Conservation (phyloP, 2,329 filamentous ascomycete genomes). For the Trichoderma brevicompactum region DNA sequence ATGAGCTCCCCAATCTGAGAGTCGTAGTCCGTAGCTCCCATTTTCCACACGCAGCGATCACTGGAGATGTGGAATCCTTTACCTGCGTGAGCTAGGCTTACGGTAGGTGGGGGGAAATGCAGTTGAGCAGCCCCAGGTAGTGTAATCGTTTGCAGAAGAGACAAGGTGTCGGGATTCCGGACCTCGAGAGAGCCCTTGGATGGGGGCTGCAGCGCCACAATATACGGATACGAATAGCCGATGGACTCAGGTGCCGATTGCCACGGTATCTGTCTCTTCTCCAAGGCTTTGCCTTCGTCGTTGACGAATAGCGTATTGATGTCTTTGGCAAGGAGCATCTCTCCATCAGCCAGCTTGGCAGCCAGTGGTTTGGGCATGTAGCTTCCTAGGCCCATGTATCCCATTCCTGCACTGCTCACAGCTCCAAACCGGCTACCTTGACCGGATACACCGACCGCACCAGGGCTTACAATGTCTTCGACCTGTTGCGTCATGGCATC, state of each 20-base stretch:
- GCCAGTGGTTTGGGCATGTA: constrained; percentile 91
- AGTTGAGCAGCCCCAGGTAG: constrained; percentile 82
- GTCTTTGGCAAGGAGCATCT: constrained; percentile 95
- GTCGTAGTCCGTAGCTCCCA: constrained; percentile 91
- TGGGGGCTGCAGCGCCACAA: constrained; percentile 82
- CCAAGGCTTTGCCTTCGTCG: constrained; percentile 76
- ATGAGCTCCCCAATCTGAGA: constrained; percentile 84
- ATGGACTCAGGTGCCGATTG: constrained; percentile 83
- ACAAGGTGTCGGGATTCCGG: constrained; percentile 88
- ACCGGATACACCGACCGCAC: constrained; percentile 65
- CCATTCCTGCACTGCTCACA: constrained; percentile 85
- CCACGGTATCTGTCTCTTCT: constrained; percentile 92
- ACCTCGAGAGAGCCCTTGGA: constrained; percentile 87
- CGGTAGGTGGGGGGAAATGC: constrained; percentile 89
- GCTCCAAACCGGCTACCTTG: constrained; percentile 79
- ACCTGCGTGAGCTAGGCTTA: constrained; percentile 91
- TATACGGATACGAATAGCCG: constrained; percentile 95
- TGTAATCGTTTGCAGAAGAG: constrained; percentile 81
- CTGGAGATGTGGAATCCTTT: constrained; percentile 95
- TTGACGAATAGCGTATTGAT: constrained; percentile 94
- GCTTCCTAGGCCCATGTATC: constrained; percentile 92
- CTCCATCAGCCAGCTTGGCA: constrained; percentile 77
- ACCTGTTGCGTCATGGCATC: constrained; percentile 76
- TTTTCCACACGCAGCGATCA: constrained; percentile 91
- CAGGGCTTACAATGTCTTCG: constrained; percentile 78